phyloP scores from a whole-genome alignment of 1,284 basidiomycete species.

The Malassezia globosa region DNA sequence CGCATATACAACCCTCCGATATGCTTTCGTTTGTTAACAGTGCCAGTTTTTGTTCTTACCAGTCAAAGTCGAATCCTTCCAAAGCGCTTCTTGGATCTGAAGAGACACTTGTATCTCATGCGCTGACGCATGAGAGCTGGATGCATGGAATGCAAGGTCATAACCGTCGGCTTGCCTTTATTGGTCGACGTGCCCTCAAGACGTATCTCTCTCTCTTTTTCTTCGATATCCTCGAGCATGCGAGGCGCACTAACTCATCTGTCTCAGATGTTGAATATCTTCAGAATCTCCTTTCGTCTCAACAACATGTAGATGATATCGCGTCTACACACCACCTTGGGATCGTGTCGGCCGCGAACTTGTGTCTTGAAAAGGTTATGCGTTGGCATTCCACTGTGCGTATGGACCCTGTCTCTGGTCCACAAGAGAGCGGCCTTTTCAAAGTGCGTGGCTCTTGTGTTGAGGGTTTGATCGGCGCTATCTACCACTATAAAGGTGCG shows the following conservation, averaged over 20 bases:
- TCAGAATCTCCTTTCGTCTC: slow-evolving; percentile 22
- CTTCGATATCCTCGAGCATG: slow-evolving; percentile 19
- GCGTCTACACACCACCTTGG: slow-evolving; percentile 35
- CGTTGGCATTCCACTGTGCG: slow-evolving; percentile 40
- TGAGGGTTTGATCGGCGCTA: slow-evolving; percentile 45
- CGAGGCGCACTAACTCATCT: neutral
- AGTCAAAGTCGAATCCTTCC: slow-evolving; percentile 11
- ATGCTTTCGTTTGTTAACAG: slow-evolving; percentile 24
- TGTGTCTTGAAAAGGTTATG: slow-evolving; percentile 44
- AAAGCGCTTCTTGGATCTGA: slow-evolving; percentile 22
- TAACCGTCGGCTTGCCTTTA: slow-evolving; percentile 38
- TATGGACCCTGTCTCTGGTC: neutral
- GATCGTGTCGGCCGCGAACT: slow-evolving; percentile 27
- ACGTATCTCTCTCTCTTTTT: slow-evolving; percentile 36
- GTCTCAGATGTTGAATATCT: slow-evolving; percentile 18
- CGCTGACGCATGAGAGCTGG: slow-evolving; percentile 40
- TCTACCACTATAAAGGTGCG: slow-evolving; percentile 36
- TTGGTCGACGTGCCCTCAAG: slow-evolving; percentile 37
- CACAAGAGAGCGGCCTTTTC: slow-evolving; percentile 37
- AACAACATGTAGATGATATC: slow-evolving; percentile 23
- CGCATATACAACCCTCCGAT: slow-evolving; percentile 4
- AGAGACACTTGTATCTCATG: slow-evolving; percentile 24
- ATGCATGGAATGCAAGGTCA: slow-evolving; percentile 29
- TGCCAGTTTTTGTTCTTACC: slow-evolving; percentile 14
- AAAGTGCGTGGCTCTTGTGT: slow-evolving; percentile 42